Conservation (phyloP, 1,139 yeast species). For the Candida freyschussii region DNA sequence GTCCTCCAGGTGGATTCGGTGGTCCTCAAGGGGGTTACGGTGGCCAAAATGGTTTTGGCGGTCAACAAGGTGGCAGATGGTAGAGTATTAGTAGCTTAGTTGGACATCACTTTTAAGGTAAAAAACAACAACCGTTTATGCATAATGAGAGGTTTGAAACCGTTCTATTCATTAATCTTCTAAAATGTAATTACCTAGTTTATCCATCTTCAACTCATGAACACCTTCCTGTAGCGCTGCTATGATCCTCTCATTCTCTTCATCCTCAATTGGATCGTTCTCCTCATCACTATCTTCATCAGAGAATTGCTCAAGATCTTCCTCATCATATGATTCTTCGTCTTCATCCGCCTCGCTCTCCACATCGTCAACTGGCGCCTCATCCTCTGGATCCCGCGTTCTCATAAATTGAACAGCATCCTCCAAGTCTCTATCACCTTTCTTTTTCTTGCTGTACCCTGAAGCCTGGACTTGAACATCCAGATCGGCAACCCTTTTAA, state of each 20-base stretch:
- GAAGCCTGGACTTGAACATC: slow-evolving; percentile 89
- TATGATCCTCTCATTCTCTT: slow-evolving; percentile 69
- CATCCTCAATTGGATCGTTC: slow-evolving; percentile 36
- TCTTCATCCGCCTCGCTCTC: slow-evolving; percentile 24
- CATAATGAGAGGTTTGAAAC: not conserved
- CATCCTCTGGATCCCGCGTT: slow-evolving; percentile 33
- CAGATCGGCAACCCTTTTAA: slow-evolving; percentile 58
- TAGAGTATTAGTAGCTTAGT: slow-evolving; percentile 5
- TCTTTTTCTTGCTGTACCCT: slow-evolving; percentile 75
- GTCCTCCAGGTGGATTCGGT: slow-evolving; percentile 14
- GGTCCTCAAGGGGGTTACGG: no score
- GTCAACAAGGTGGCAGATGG: slow-evolving; percentile 43
- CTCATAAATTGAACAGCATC: slow-evolving; percentile 68
- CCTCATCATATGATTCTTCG: slow-evolving; percentile 29
- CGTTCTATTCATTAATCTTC: slow-evolving; percentile 30
- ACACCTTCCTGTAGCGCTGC: slow-evolving; percentile 62
- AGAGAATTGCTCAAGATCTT: slow-evolving; percentile 29
- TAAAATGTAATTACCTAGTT: slow-evolving; percentile 71
- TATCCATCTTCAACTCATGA: slow-evolving; percentile 66
- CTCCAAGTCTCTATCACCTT: slow-evolving; percentile 64
- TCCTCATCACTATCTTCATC: slow-evolving; percentile 32
- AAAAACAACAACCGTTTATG: not conserved
- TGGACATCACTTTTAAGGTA: not conserved
- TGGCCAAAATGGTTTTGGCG: slow-evolving; percentile 26
- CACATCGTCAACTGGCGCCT: slow-evolving; percentile 22